Base-by-base conservation (phyloP, 306 rosid species). In the Trifolium fragiferum region DNA sequence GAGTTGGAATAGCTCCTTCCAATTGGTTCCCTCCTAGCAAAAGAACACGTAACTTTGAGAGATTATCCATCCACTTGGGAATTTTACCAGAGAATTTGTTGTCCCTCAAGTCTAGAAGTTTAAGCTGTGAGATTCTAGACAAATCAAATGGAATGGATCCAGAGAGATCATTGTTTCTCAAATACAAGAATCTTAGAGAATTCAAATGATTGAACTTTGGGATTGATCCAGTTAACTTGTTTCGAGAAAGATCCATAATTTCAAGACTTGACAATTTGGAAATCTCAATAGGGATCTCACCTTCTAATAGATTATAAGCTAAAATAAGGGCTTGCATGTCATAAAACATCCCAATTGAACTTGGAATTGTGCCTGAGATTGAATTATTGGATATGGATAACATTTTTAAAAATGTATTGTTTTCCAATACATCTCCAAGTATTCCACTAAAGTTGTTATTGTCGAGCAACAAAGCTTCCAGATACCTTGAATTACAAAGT, bases 321-420 rank as follows among this genome's bases (percentile, higher is more conserved):
- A 72, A 25, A 5, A 72, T 21, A 72, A 79, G 40, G 7, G 11
- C 0, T 3, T 1, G 0, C 12, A 66, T 9, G 0, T 0, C 0
- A 6, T 12, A 15, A 16, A 19, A 14, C 18, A 40, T 16, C 50
- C 59, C 69, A 53, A 79, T 65, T 35, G 62, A 72, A 10, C 32
- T 43, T 7, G 78, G 55, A 73, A 78, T 78, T 78, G 2, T 7
- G n/a, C 82, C 73, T 4, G 77, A 23, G 46, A 78, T 32, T 53
- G 27, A 66, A 32, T 79, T 73, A 20, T 66, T 33, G 18, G 78
- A 43, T 10, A 79, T 44, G 62, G 11, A n/a, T 8, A 79, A 0
- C 7, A 11, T 0, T 0, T 0, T 0, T 0, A 79, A 6, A 0
- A 0, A 1, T 19, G 2, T 8, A 18, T 5, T 25, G 35, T 8